Conservation (phyloP, 2,329 filamentous ascomycete genomes). For the Monosporascus sp. region DNA sequence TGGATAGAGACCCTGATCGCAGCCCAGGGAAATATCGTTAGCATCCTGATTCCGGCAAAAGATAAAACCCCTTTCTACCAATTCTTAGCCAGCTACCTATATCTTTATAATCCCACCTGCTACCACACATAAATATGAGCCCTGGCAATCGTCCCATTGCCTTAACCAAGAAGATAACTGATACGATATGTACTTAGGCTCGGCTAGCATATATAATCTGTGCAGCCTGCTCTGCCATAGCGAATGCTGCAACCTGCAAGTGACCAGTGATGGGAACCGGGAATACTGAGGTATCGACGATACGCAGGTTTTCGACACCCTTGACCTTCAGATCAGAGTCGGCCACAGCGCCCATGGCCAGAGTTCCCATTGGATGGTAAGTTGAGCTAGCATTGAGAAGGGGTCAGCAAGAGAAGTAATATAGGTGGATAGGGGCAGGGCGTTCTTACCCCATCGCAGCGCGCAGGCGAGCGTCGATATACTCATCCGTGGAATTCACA, state of each 20-base stretch:
- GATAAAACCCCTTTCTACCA: too few relatives aligned
- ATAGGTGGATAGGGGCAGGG: background rate
- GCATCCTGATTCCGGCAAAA: too few relatives aligned
- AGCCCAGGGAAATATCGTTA: too few relatives aligned
- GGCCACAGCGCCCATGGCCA: slow-evolving; percentile 28
- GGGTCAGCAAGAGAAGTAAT: background rate
- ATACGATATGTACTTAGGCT: too few relatives aligned
- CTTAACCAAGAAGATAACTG: too few relatives aligned
- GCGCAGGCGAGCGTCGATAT: slow-evolving; percentile 9
- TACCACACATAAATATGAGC: too few relatives aligned
- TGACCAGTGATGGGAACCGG: slow-evolving; percentile 37
- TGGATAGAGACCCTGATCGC: too few relatives aligned
- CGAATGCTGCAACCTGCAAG: slow-evolving; percentile 43
- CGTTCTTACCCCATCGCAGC: slow-evolving; percentile 6
- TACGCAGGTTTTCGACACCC: slow-evolving; percentile 30
- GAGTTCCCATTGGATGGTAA: slow-evolving; percentile 23
- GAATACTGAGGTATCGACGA: slow-evolving; percentile 32
- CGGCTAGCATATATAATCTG: slow-evolving; percentile 33
- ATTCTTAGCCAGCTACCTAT: too few relatives aligned
- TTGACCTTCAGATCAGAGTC: slow-evolving; percentile 29
- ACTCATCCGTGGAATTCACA: slow-evolving; percentile 6
- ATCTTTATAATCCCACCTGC: too few relatives aligned
- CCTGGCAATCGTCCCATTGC: too few relatives aligned
- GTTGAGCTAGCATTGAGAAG: slow-evolving; percentile 10
- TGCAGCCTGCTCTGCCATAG: slow-evolving; percentile 53